These are phyloP conservation scores for Moesziomyces aphidis DNA, from an alignment of 1,284 basidiomycete genomes.

Conservation along the genomic window DNA sequence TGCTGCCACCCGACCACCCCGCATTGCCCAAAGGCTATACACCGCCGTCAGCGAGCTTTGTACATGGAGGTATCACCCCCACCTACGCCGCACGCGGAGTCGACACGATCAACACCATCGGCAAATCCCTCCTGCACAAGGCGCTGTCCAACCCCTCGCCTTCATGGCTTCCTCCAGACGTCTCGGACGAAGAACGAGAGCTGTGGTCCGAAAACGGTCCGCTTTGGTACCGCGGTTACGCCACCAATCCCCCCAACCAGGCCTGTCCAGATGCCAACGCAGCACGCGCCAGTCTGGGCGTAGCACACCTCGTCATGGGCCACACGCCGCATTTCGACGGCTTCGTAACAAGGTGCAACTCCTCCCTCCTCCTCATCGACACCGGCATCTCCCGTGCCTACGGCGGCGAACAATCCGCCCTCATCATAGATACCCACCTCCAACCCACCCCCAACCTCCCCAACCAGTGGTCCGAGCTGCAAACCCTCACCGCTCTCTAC, in stretches of 20 bases:
- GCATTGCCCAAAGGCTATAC: conserved; percentile 11
- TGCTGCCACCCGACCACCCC: conserved; percentile 33
- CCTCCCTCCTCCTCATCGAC: conserved; percentile 59
- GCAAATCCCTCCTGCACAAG: conserved; percentile 48
- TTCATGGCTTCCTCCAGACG: conserved; percentile 33
- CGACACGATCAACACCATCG: conserved; percentile 54
- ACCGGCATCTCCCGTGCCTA: conserved; percentile 64
- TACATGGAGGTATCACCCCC: conserved; percentile 65
- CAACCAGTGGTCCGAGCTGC: conserved; percentile 28
- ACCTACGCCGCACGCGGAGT: conserved; percentile 44
- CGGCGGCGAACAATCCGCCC: conserved; percentile 61
- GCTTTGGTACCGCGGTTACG: conserved; percentile 66
- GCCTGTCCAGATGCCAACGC: conserved; percentile 45
- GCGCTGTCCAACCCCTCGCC: conserved; percentile 30
- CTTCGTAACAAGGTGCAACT: conserved; percentile 56
- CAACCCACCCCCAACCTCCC: conserved; percentile 18
- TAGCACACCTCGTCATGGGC: conserved; percentile 56
- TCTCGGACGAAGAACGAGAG: conserved; percentile 41
- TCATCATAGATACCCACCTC: conserved; percentile 56
- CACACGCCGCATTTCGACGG: conserved; percentile 64
- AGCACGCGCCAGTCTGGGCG: conserved; percentile 24
- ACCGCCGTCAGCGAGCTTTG: conserved; percentile 49
- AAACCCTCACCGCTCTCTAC: conserved; percentile 49
- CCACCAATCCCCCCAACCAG: conserved; percentile 19
- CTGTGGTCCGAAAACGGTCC: conserved; percentile 58